phyloP scores from a whole-genome alignment of 805 yeast genomes.

The Citeromyces matritensis region DNA sequence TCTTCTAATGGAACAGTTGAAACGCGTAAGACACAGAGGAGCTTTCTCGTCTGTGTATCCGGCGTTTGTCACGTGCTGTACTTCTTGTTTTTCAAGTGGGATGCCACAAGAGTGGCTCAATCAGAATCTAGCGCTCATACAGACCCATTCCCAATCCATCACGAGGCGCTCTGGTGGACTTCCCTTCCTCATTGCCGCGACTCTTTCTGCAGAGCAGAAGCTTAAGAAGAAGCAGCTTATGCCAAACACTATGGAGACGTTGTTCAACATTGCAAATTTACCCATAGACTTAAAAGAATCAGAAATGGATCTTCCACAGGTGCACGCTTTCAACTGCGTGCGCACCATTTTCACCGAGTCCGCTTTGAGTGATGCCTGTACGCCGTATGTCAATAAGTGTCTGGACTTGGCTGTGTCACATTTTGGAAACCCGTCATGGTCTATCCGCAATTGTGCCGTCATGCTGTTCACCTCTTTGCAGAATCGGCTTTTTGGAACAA shows the following conservation, averaged over 20 bases:
- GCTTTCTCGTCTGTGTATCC: conserved; percentile 86
- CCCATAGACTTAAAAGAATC: conserved; percentile 29
- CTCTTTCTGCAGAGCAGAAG: conserved; percentile 35
- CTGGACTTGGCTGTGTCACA: conserved; percentile 44
- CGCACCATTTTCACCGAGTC: conserved; percentile 63
- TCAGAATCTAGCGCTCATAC: conserved; percentile 34
- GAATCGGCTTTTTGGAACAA: conserved; percentile 62
- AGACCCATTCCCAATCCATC: conserved; percentile 48
- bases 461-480: conserved; percentile 85
- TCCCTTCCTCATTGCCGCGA: conserved; percentile 66
- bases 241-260: conserved; percentile 28
- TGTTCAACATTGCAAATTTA: conserved; percentile 37
- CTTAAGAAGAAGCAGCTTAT: conserved; percentile 19
- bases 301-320: conserved; percentile 71
- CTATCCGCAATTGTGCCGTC: conserved; percentile 80
- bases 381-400: conserved; percentile 37
- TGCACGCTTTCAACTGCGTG: conserved; percentile 83
- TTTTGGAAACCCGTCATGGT: conserved; percentile 64
- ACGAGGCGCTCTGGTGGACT: conserved; percentile 90
- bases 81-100: conserved; percentile 24
- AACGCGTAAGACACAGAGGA: conserved; percentile 75
- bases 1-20: conserved; percentile 47
- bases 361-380: conserved; percentile 35
- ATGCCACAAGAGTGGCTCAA: conserved; percentile 46
- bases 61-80: conserved; percentile 54